Evolutionary conservation across 257 asterid genomes (phyloP), one percentile per base, ranked within the genome.

Genomic region (Coffea eugenioides): DNA sequence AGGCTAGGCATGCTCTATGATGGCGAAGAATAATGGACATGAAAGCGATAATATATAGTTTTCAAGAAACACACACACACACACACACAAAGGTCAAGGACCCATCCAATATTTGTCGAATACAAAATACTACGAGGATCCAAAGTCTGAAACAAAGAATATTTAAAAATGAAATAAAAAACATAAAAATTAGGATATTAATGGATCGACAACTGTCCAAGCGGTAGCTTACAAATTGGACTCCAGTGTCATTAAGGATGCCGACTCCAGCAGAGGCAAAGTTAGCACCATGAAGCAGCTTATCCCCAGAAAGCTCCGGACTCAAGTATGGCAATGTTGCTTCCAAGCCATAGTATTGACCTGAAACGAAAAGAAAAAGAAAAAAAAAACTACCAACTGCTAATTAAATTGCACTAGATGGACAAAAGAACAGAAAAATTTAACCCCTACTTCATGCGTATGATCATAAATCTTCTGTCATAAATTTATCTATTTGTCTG

Each of bases 221-320:
- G 13, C 36, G 3, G 7, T 43, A 2, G 62, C 88, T 77, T 84
- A 91, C 97, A 69, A 91, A 90, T 75, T 90, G 92, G 45, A 77
- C 31, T 75, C 94, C 94, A 3, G 97, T 92, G 80, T 92, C 97
- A 13, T 92, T 89, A 15, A 92, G 95, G 81, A 92, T 88, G 54
- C 97, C 97, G 45, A 92, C 93, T 0, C 97, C 97, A 2, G 97
- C 97, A 0, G 97, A 92, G 0, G 97, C 97, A 82, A 90, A 92
- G 82, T 92, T 92, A 76, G 97, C 97, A 4, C 97, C 97, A 1
- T 43, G 77, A 0, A 90, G 86, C 5, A 92, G 86, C 43, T 80
- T 90, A 39, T 73, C 49, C 15, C 95, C 95, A 2, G 56, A 41
- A 13, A 90, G 85, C 25, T 72, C 78, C 4, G 97, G 97, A 41